phyloP scores from a whole-genome alignment of 257 asterid species.

The Cinchona pubescens region DNA sequence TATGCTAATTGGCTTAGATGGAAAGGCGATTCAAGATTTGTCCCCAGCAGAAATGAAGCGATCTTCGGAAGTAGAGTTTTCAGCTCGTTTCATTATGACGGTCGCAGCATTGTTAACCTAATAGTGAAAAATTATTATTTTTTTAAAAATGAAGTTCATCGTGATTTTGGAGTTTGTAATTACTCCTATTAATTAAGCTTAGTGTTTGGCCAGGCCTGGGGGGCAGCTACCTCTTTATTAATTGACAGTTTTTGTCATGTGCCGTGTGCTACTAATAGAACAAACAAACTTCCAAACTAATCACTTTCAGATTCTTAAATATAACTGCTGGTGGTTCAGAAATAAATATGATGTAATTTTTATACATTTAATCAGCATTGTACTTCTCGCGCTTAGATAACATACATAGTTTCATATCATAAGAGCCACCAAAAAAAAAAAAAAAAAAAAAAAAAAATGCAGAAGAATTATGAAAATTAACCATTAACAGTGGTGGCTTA shows the following conservation, averaged over 20 bases:
- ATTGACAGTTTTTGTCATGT: background rate
- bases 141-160: background rate
- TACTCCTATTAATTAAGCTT: too few relatives aligned
- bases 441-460: background rate
- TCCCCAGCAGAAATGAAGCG: slow-evolving; percentile 19
- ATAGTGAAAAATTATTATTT: background rate
- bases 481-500: slow-evolving; percentile 8
- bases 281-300: background rate
- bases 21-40: slow-evolving; percentile 29
- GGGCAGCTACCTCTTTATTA: too few relatives aligned
- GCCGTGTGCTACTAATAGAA: background rate
- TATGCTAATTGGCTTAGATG: slow-evolving; percentile 30
- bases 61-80: slow-evolving; percentile 22
- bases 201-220: too few relatives aligned
- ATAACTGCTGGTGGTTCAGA: background rate
- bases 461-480: background rate
- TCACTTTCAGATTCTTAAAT: background rate
- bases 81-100: slow-evolving; percentile 13
- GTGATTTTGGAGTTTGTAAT: too few relatives aligned
- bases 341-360: background rate
- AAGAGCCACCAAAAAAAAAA: too few relatives aligned
- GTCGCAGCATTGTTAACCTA: slow-evolving; percentile 37
- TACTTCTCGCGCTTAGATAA: too few relatives aligned
- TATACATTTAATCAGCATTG: too few relatives aligned
- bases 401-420: too few relatives aligned